A percentile compares a stretch with the other conserved stretches of the same genome.
phyloP scores from a whole-genome alignment of 1,284 basidiomycete species.

The Cutaneotrichosporon sp. region DNA sequence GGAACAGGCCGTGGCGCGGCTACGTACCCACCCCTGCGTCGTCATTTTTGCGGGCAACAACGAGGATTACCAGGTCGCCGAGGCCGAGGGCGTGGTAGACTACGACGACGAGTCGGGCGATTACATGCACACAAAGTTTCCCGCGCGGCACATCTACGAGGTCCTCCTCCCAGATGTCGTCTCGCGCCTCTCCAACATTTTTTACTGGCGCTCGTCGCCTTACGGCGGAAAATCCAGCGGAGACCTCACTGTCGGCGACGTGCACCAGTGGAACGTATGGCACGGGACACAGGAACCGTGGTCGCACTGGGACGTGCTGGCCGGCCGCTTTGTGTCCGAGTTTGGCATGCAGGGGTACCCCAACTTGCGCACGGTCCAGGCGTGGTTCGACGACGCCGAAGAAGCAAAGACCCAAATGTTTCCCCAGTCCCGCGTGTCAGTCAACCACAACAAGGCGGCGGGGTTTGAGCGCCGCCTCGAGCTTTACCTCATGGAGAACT shows the following conservation, averaged over 20 bases:
- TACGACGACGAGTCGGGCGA: conserved; percentile 73
- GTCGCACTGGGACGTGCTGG: conserved; percentile 79
- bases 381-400: conserved; percentile 56
- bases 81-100: conserved; percentile 67
- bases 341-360: conserved; percentile 60
- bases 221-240: conserved; percentile 74
- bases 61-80: conserved; percentile 67
- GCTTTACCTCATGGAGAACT: conserved; percentile 83
- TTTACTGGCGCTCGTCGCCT: conserved; percentile 77
- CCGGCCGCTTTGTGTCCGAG: conserved; percentile 73
- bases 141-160: conserved; percentile 82
- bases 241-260: conserved; percentile 71
- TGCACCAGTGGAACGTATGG: conserved; percentile 93
- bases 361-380: conserved; percentile 72
- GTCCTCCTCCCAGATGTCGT: conserved; percentile 69
- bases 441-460: conserved; percentile 78
- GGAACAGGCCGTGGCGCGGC: conserved; percentile 49
- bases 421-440: conserved; percentile 76
- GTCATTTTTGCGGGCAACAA: conserved; percentile 89
- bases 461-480: conserved; percentile 83
- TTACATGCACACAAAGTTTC: conserved; percentile 75
- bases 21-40: conserved; percentile 55
- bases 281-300: conserved; percentile 76
- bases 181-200: conserved; percentile 57
- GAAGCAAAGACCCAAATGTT: conserved; percentile 55